phyloP scores from a whole-genome alignment of 108 stramenopile genomes.

The Nannochloropsis gaditana region DNA sequence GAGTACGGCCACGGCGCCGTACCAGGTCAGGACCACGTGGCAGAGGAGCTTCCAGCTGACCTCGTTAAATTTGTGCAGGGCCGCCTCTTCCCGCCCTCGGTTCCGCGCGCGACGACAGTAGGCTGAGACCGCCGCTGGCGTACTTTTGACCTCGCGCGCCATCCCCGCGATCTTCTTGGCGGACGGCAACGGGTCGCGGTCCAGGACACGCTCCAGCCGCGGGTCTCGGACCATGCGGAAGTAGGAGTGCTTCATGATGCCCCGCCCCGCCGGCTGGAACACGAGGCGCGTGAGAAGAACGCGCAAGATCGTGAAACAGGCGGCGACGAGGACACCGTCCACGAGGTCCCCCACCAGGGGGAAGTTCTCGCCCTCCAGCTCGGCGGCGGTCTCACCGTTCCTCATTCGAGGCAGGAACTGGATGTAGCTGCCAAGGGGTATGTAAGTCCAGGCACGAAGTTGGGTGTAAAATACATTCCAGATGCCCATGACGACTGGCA shows the following conservation, averaged over 20 bases:
- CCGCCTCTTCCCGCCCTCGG: background rate
- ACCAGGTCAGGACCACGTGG: background rate
- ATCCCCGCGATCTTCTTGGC: background rate
- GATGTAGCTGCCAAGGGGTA: background rate
- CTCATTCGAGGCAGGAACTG: background rate
- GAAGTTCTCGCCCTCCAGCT: background rate
- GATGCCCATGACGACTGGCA: no score
- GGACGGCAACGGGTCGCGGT: background rate
- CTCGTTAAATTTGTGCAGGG: background rate
- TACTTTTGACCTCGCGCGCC: background rate
- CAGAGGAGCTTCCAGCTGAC: background rate
- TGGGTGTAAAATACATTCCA: background rate
- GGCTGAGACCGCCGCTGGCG: background rate
- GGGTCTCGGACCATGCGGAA: background rate
- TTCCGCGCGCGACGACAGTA: background rate
- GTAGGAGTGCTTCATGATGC: constrained; percentile 8
- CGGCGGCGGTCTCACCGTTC: background rate
- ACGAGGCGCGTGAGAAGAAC: background rate
- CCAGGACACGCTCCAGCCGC: background rate
- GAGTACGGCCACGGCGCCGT: background rate
- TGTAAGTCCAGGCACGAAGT: background rate
- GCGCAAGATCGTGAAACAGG: background rate
- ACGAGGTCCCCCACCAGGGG: background rate
- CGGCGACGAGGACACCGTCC: background rate
- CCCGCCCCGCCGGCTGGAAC: background rate